Base-by-base conservation (phyloP, 2,329 filamentous ascomycete genomes). In the Mycocentrospora acerina region DNA sequence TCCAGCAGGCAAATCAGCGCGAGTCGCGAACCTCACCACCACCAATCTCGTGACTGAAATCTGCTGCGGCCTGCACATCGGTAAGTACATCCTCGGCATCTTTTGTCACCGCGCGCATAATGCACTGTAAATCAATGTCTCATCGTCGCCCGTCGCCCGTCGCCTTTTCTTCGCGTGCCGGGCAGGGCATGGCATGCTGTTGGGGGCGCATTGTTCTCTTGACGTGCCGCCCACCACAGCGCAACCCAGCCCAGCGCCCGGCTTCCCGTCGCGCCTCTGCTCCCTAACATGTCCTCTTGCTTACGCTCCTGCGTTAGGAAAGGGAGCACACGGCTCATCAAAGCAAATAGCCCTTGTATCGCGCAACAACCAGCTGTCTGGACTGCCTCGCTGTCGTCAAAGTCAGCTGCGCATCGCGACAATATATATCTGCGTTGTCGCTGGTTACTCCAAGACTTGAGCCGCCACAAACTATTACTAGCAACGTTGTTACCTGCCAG, bases 21-120 rank as follows among this genome's bases (percentile, higher is more conserved):
- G 46, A 51, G 45, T 49, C 48, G 40, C 47, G 32, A 47, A 44
- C 46, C 46, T 51, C 53, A 57, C 48, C 49, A 57, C 55, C 51
- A 45, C 39, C 50, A 50, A 61, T 60, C 62, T 59, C 62, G 62
- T 66, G 63, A 67, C 59, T 51, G 43, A 42, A 35, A 22, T 44
- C 46, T 31, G 42, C 60, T 63, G 63, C 62, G 60, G 59, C 48
- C 59, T 44, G 39, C 42, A 42, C 52, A 53, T 61, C 55, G 54
- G 62, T 67, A 65, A 62, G 63, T 61, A 40, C 48, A 51, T 46
- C 51, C 38, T 42, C 44, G 49, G 38, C 35, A 39, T 37, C 29
- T 24, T 16, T 31, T 29, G 44, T 35, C 28, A 37, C 48, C 44
- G 22, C n/a, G 22, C n/a, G 32, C 32, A 14, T 34, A 33, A 18